Evolutionary conservation across 306 rosid genomes (phyloP), one percentile per base, ranked within the genome.

Genomic region (Sphenostylis stenocarpa): DNA sequence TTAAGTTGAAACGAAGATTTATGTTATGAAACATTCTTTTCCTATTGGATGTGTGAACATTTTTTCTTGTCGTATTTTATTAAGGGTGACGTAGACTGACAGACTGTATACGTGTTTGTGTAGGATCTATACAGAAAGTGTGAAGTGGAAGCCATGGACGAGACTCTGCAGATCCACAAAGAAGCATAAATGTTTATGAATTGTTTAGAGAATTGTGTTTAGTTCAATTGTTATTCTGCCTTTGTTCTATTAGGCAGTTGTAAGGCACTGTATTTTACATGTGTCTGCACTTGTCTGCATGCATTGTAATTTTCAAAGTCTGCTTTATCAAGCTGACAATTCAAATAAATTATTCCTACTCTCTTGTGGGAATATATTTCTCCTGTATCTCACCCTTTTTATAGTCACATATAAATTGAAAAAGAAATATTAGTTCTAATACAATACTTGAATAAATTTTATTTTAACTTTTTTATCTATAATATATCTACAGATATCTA

Each of bases 241-340:
- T 44, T 3, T 71, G 56, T 72, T 77, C 17, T 76, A 82, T 31
- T 61, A 70, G 75, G 44, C 49, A 44, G 65, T 68, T 82, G 78
- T 64, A 53, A 44, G 78, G 85, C 64, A 26, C 74, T 71, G 49
- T 66, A 8, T 21, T 64, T 52, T 60, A 15, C 56, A 52, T 43
- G 68, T 48, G 75, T 53, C 57, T 49, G 51, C 55, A 39, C 47
- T 63, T 51, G 81, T 48, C 49, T 74, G 26, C 44, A 62, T 76
- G 70, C 19, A 44, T 63, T 76, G 78, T 82, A 63, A 76, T 76
- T 77, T 76, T 82, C 55, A 52, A 63, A n/a, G 75, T 77, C 71
- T 0, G 55, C 58, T 52, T 62, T 76, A 26, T 17, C 65, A 47
- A 26, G 69, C 24, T 10, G 52, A 52, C 28, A 3, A 61, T 24